phyloP scores from a whole-genome alignment of 805 yeast genomes.

The Candida dendrica region DNA sequence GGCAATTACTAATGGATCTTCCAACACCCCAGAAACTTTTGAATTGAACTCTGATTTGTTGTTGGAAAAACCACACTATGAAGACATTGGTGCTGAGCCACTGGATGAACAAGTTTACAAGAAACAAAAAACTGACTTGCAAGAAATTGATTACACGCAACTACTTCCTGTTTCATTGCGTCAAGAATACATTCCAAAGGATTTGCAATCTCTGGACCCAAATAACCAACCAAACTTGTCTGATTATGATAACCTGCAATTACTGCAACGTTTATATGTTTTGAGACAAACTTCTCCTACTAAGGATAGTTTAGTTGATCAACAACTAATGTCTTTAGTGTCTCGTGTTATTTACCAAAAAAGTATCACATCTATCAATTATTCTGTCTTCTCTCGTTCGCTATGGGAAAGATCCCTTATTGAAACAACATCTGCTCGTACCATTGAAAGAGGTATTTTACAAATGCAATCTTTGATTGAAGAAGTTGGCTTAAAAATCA shows the following conservation, averaged over 20 bases:
- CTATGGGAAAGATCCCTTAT: conserved; percentile 85
- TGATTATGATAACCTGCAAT: conserved; percentile 65
- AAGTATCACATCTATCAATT: conserved; percentile 42
- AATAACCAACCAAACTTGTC: conserved; percentile 71
- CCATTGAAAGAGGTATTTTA: conserved; percentile 88
- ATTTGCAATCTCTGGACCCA: conserved; percentile 56
- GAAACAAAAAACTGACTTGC: conserved; percentile 31
- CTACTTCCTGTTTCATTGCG: conserved; percentile 57
- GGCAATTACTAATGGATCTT: conserved; percentile 18
- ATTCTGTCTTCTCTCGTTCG: conserved; percentile 74
- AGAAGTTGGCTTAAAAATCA: conserved; percentile 68
- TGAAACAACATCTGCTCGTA: conserved; percentile 74
- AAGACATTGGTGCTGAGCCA: conserved; percentile 45
- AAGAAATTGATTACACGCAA: conserved; percentile 30
- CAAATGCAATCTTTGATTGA: conserved; percentile 91
- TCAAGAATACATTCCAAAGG: conserved; percentile 56
- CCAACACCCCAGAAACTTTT: conserved; percentile 53
- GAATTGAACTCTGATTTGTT: conserved; percentile 69
- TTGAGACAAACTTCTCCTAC: conserved; percentile 67
- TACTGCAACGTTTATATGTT: conserved; percentile 59
- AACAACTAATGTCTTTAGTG: conserved; percentile 74
- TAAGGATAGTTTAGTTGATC: conserved; percentile 64
- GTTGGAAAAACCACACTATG: conserved; percentile 68
- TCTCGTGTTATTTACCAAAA: conserved; percentile 57
- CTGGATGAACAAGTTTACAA: conserved; percentile 32